These are phyloP conservation scores for Pseudopithomyces maydicus DNA, from an alignment of 2,329 filamentous ascomycete genomes.

Conservation along the genomic window DNA sequence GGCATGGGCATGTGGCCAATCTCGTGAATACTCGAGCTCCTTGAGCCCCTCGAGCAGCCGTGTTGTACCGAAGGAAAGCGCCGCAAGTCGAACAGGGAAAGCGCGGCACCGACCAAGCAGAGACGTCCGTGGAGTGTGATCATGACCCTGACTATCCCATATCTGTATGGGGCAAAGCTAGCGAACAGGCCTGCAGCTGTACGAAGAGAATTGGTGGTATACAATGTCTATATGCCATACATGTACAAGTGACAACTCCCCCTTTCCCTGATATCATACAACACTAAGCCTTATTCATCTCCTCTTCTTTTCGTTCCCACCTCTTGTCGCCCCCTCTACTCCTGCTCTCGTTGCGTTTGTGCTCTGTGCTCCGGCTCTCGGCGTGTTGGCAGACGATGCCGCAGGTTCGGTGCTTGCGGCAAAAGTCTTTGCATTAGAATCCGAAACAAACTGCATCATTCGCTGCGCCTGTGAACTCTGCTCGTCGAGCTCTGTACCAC, in stretches of 20 bases:
- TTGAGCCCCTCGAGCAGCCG: neutral
- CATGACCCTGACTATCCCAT: neutral
- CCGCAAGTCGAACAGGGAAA: neutral
- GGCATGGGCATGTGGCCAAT: too few species aligned
- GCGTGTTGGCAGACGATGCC: neutral
- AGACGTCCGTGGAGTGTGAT: neutral
- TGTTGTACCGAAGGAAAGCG: neutral
- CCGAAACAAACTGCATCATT: neutral
- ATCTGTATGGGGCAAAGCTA: too few species aligned
- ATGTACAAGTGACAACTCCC: neutral
- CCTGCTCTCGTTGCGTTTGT: neutral
- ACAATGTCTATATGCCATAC: constrained; percentile 4
- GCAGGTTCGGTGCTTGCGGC: neutral
- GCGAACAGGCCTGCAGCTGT: neutral
- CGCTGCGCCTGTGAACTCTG: constrained; percentile 21
- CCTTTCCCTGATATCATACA: neutral
- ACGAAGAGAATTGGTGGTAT: constrained; percentile 4
- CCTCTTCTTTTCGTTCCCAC: neutral
- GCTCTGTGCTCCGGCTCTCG: neutral
- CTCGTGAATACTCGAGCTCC: too few species aligned
- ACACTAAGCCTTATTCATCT: neutral
- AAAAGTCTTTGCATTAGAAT: neutral
- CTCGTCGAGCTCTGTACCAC: constrained; percentile 26
- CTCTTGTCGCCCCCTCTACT: neutral
- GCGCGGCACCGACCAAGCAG: neutral